Conservation (phyloP, 2,329 filamentous ascomycete genomes). For the Colletotrichum magnum region DNA sequence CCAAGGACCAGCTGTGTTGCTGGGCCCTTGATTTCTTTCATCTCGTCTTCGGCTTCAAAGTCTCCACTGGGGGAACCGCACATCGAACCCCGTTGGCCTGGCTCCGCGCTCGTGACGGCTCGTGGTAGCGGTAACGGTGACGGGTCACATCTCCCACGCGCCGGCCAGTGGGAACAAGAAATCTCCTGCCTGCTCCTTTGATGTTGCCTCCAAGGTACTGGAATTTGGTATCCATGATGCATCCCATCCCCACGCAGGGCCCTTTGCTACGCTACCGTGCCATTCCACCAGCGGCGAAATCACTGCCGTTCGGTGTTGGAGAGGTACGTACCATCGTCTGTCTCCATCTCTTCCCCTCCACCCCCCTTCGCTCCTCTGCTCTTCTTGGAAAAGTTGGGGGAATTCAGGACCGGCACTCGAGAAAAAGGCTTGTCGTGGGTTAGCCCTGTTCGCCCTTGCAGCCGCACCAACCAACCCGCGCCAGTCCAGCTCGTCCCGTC, state of each 20-base stretch:
- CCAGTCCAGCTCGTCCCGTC: constrained; percentile 29
- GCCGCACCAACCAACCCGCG: constrained; percentile 36
- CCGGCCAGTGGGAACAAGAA: background rate
- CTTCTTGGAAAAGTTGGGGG: constrained; percentile 29
- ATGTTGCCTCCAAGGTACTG: constrained; percentile 14
- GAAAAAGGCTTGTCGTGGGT: constrained; percentile 29
- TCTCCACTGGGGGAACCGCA: constrained; percentile 23
- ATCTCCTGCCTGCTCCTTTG: background rate
- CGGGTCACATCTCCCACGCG: background rate
- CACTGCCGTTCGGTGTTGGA: background rate
- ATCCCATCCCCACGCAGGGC: constrained; percentile 8
- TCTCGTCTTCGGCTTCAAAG: constrained; percentile 27
- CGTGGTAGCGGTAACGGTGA: background rate
- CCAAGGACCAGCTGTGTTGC: constrained; percentile 26
- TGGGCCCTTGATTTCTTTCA: constrained; percentile 20
- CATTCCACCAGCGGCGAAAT: constrained; percentile 6
- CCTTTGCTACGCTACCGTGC: constrained; percentile 17
- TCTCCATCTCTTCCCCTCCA: background rate
- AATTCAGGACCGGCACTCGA: constrained; percentile 34
- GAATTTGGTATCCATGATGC: constrained; percentile 25
- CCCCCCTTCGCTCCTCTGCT: constrained; percentile 28
- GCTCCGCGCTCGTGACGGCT: too few relatives aligned
- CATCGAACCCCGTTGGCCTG: background rate
- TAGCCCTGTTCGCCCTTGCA: constrained; percentile 25
- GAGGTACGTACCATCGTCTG: background rate